These are phyloP conservation scores for Physaria fendleri DNA, from an alignment of 345 rosid species.

Conservation along the genomic window DNA sequence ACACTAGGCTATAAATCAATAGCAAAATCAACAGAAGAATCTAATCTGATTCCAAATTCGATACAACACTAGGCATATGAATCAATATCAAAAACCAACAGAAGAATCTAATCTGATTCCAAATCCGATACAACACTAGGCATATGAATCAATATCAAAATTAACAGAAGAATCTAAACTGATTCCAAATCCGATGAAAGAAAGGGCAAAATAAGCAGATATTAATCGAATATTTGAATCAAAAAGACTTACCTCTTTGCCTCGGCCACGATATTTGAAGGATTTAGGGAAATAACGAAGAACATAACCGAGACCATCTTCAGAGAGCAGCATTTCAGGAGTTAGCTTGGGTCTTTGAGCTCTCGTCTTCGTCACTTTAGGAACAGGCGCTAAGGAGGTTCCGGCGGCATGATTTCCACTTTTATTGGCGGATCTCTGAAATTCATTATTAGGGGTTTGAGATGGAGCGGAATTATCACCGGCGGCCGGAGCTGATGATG, in stretches of 20 bases:
- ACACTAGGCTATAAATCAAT: neutral
- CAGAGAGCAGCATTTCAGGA: slow-evolving; percentile 67
- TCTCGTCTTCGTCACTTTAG: slow-evolving; percentile 17
- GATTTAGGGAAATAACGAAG: slow-evolving; percentile 82
- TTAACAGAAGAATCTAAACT: no score
- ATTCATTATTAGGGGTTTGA: slow-evolving; percentile 15
- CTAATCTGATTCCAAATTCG: no score
- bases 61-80: no score
- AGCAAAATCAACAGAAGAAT: neutral
- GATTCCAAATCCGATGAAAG: no score
- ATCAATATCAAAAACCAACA: neutral
- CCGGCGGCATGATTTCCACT: slow-evolving; percentile 6
- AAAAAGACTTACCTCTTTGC: slow-evolving; percentile 59
- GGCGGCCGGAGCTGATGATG: slow-evolving; percentile 32
- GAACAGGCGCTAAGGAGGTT: slow-evolving; percentile 25
- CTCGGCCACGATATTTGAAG: slow-evolving; percentile 72
- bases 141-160: no score
- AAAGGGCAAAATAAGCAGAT: no score
- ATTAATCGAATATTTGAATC: neutral
- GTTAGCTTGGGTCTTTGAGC: slow-evolving; percentile 71
- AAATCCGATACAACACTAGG: no score
- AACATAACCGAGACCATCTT: slow-evolving; percentile 75
- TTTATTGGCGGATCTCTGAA: slow-evolving; percentile 15
- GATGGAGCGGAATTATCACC: slow-evolving; percentile 10
- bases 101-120: no score